A percentile compares a stretch with the other conserved stretches of the same genome.
Evolutionary conservation across 2,329 filamentous ascomycete genomes (phyloP).

Genomic region (Hypoxylon sp.): DNA sequence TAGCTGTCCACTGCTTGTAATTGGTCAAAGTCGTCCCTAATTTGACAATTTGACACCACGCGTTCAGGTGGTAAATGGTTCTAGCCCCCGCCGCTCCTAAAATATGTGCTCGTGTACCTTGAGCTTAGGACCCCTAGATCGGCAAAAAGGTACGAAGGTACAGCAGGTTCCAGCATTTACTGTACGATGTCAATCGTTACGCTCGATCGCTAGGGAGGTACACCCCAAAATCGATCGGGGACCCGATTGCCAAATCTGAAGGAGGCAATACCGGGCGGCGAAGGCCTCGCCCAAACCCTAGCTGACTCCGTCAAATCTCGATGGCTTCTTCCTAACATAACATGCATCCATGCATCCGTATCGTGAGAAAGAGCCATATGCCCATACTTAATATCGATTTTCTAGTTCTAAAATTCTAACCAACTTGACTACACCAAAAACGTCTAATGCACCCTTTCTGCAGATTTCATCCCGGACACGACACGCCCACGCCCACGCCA

Average conservation of each 20-base stretch:
- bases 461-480: not conserved
- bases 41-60: conserved; percentile 10
- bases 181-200: conserved; percentile 32
- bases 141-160: conserved; percentile 24
- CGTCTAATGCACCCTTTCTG: not conserved
- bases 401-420: not conserved
- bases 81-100: conserved; percentile 13
- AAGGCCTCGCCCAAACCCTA: conserved; percentile 1
- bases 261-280: conserved; percentile 10
- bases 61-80: not conserved
- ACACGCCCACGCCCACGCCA: no score
- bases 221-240: conserved; percentile 9
- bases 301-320: conserved; percentile 24
- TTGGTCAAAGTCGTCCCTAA: conserved; percentile 5
- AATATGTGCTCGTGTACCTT: no score
- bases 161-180: not conserved
- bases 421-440: not conserved
- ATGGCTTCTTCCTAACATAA: conserved; percentile 17
- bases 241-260: conserved; percentile 24
- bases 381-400: not conserved
- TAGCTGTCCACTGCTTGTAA: not conserved
- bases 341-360: not conserved
- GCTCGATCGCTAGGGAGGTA: conserved; percentile 23
- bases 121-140: conserved; percentile 31
- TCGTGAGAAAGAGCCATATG: not conserved